Conservation (phyloP, 2,329 filamentous ascomycete genomes). For the Thelonectria blattea region DNA sequence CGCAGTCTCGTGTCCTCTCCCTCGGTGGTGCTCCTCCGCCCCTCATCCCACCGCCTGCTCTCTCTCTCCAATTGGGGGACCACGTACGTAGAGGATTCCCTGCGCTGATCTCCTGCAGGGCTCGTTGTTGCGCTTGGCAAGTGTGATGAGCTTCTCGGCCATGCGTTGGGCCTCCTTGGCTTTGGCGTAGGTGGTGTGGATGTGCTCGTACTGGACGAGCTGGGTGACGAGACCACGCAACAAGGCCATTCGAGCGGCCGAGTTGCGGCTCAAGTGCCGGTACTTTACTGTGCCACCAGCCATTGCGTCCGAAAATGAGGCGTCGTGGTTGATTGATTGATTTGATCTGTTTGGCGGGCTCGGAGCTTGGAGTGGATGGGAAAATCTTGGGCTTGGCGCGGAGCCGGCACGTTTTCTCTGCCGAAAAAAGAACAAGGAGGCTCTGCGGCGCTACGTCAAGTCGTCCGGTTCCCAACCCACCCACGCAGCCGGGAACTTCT, state of each 20-base stretch:
- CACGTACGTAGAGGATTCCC: conserved; percentile 82
- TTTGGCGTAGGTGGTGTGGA: conserved; percentile 94
- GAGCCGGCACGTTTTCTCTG: conserved; percentile 40
- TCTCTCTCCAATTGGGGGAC: conserved; percentile 12
- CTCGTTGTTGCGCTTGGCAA: conserved; percentile 92
- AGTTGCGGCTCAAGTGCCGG: conserved; percentile 84
- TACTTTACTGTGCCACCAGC: conserved; percentile 87
- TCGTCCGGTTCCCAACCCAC: conserved; percentile 11
- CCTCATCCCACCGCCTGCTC: not conserved
- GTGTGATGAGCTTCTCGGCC: conserved; percentile 91
- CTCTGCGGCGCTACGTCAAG: conserved; percentile 37
- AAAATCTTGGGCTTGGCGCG: conserved; percentile 42
- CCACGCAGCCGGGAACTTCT: conserved; percentile 32
- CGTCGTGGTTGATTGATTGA: conserved; percentile 14
- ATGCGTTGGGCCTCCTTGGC: conserved; percentile 95
- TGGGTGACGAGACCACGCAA: conserved; percentile 96
- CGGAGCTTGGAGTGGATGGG: conserved; percentile 37
- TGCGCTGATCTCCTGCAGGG: conserved; percentile 77
- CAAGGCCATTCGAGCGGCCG: conserved; percentile 87
- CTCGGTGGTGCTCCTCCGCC: conserved; percentile 7
- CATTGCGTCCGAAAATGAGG: conserved; percentile 58
- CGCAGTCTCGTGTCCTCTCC: not conserved
- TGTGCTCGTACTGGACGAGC: conserved; percentile 89
- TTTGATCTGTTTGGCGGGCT: conserved; percentile 21
- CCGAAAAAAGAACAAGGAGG: conserved; percentile 30